Percentiles rank a stretch among this genome's conserved stretches.
These are phyloP conservation scores for Clarireedia homoeocarpa DNA, from an alignment of 2,329 filamentous ascomycete species.

Conservation along the genomic window DNA sequence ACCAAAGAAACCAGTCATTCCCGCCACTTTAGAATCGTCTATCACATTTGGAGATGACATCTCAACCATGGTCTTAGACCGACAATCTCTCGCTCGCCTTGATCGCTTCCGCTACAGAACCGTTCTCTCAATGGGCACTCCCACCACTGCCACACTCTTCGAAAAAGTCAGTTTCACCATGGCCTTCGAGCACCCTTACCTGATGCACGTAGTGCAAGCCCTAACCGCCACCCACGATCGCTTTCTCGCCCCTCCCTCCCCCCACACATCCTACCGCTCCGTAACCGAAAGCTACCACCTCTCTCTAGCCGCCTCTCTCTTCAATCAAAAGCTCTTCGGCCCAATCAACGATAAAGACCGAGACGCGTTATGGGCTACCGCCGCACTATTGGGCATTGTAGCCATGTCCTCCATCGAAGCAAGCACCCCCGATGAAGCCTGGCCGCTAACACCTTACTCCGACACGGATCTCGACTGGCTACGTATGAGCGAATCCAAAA, in stretches of 20 bases:
- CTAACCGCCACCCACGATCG: constrained; percentile 47
- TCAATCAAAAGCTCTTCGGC: constrained; percentile 37
- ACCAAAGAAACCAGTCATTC: background rate
- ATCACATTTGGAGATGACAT: background rate
- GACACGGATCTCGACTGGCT: constrained; percentile 49
- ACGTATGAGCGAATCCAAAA: constrained; percentile 48
- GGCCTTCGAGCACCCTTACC: background rate
- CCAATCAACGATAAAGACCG: constrained; percentile 32
- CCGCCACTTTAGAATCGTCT: background rate
- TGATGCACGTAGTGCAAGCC: constrained; percentile 45
- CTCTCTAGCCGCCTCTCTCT: constrained; percentile 39
- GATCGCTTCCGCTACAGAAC: constrained; percentile 37
- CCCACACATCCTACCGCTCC: constrained; percentile 16
- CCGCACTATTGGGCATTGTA: constrained; percentile 38
- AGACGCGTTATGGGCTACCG: constrained; percentile 41
- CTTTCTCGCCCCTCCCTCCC: constrained; percentile 28
- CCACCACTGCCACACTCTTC: constrained; percentile 29
- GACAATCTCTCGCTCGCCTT: constrained; percentile 29
- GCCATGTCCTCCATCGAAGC: constrained; percentile 39
- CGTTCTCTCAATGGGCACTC: constrained; percentile 33
- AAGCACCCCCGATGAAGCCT: constrained; percentile 38
- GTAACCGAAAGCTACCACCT: constrained; percentile 38
- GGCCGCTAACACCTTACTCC: constrained; percentile 44
- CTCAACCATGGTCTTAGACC: constrained; percentile 10
- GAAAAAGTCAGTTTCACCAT: constrained; percentile 28